These are phyloP conservation scores for Cymbopogon citratus DNA, from an alignment of 176 grass and related monocot genomes.

Conservation along the genomic window DNA sequence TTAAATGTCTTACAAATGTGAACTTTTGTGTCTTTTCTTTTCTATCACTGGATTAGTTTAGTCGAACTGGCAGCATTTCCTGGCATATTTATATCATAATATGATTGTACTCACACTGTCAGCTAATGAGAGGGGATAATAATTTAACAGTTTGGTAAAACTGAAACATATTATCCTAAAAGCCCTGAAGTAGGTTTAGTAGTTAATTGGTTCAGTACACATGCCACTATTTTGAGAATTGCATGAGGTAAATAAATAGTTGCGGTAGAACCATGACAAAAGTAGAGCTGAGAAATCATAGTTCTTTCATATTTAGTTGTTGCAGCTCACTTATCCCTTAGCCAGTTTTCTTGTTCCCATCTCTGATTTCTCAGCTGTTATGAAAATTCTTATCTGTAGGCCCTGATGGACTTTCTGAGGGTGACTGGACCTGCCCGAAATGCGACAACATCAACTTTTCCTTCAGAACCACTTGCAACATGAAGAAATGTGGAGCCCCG, in stretches of 20 bases:
- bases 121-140: neutral
- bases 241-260: neutral
- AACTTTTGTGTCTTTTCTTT: neutral
- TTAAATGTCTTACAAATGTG: neutral
- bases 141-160: neutral
- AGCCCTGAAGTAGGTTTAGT: neutral
- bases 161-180: neutral
- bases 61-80: neutral
- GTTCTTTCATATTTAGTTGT: neutral
- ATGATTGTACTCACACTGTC: neutral
- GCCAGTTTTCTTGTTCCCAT: neutral
- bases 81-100: neutral
- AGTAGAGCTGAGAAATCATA: too few relatives aligned
- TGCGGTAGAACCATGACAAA: neutral
- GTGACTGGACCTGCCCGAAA: slow-evolving; percentile 85
- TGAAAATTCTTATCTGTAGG: slow-evolving; percentile 36
- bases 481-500: slow-evolving; percentile 94
- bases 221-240: neutral
- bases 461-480: slow-evolving; percentile 91
- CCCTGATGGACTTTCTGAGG: slow-evolving; percentile 79
- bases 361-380: slow-evolving; percentile 1
- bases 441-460: slow-evolving; percentile 90
- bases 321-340: neutral
- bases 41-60: neutral
- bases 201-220: neutral